Conservation (phyloP, 2,329 filamentous ascomycete genomes). For the Metarhizium robertsii region DNA sequence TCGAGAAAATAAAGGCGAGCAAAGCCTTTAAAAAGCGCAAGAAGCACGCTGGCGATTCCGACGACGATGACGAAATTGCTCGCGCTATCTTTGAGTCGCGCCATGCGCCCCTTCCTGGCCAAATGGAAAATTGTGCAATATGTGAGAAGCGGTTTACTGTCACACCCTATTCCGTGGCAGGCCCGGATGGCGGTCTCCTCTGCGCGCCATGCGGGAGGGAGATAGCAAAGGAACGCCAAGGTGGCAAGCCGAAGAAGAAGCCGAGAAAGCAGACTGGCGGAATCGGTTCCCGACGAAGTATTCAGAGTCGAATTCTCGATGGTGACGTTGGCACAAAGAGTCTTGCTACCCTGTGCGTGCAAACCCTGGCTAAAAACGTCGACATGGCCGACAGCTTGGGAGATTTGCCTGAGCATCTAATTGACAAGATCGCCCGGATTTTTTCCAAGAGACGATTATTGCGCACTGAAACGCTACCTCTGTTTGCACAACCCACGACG, state of each 20-base stretch:
- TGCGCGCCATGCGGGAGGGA: constrained; percentile 76
- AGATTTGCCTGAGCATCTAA: constrained; percentile 42
- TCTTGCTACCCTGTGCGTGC: constrained; percentile 54
- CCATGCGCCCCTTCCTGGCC: constrained; percentile 59
- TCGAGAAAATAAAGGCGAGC: constrained; percentile 53
- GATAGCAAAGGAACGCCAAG: constrained; percentile 51
- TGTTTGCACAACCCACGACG: constrained; percentile 45
- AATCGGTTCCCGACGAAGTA: constrained; percentile 58
- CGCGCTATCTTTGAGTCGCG: constrained; percentile 37
- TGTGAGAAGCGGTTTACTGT: constrained; percentile 89
- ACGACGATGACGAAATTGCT: constrained; percentile 42
- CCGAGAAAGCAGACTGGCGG: constrained; percentile 41
- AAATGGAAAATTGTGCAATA: constrained; percentile 78
- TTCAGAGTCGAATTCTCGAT: constrained; percentile 78
- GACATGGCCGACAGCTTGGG: constrained; percentile 53
- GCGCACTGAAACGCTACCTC: constrained; percentile 40
- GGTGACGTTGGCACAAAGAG: constrained; percentile 62
- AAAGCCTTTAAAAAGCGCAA: constrained; percentile 49
- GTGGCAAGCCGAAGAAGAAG: constrained; percentile 26
- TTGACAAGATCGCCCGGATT: constrained; percentile 51
- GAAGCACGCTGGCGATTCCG: constrained; percentile 24
- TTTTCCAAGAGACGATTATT: constrained; percentile 52
- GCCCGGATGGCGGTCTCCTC: constrained; percentile 75
- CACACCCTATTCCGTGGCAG: constrained; percentile 76
- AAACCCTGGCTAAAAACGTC: constrained; percentile 54